Conservation (phyloP, 352 stramenopile genomes). For the Pythium coloratum region DNA sequence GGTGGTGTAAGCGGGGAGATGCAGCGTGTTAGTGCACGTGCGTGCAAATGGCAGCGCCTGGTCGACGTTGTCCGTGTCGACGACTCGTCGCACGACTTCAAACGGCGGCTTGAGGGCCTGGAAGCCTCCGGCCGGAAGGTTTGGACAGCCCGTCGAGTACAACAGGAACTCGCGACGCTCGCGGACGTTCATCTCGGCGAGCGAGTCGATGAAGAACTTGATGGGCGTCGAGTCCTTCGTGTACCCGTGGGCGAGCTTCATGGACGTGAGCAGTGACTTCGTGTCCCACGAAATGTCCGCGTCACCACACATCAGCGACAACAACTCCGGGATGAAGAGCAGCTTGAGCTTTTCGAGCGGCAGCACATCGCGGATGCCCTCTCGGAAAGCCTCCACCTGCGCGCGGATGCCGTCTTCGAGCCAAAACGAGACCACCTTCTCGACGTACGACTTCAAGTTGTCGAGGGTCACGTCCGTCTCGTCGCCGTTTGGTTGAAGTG, state of each 20-base stretch:
- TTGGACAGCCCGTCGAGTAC: conserved; percentile 82
- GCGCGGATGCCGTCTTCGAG: conserved; percentile 56
- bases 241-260: conserved; percentile 84
- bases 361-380: conserved; percentile 74
- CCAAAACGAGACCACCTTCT: conserved; percentile 60
- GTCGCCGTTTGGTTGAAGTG: conserved; percentile 46
- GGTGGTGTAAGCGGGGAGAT: conserved; percentile 80
- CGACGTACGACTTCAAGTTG: conserved; percentile 62
- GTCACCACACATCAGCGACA: conserved; percentile 70
- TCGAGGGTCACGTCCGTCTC: conserved; percentile 46
- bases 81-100: conserved; percentile 79
- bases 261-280: conserved; percentile 59
- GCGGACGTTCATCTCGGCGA: conserved; percentile 61
- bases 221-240: conserved; percentile 72
- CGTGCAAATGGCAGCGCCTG: conserved; percentile 76
- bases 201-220: conserved; percentile 64
- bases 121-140: conserved; percentile 75
- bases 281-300: conserved; percentile 71
- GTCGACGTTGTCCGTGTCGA: conserved; percentile 72
- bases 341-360: conserved; percentile 69
- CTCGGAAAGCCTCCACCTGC: conserved; percentile 74
- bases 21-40: conserved; percentile 86
- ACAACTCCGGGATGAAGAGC: conserved; percentile 64
- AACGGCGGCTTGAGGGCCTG: conserved; percentile 66
- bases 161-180: conserved; percentile 75